Evolutionary conservation across 768 basidiomycete species (phyloP).

Genomic region (Hericium rajendrae): DNA sequence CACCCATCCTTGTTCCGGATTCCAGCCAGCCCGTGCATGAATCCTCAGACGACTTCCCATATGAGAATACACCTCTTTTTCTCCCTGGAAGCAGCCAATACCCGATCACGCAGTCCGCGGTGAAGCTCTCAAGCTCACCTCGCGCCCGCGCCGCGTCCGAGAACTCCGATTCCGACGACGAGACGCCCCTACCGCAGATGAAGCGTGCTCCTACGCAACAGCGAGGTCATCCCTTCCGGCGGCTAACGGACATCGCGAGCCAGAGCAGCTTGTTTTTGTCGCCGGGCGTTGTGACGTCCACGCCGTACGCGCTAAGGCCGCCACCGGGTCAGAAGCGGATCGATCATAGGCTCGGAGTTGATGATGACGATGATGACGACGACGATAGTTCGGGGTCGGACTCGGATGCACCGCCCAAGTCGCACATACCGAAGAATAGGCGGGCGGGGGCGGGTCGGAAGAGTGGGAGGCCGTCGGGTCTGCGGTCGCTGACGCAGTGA

Average conservation of each 20-base stretch:
- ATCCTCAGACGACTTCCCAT: background rate
- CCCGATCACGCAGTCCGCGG: background rate
- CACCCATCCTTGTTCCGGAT: background rate
- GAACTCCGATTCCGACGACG: constrained; percentile 5
- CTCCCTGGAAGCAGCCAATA: constrained; percentile 11
- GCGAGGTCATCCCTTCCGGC: background rate
- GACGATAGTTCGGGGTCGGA: constrained; percentile 9
- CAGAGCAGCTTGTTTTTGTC: constrained; percentile 5
- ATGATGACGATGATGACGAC: constrained; percentile 4
- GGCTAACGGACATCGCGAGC: constrained; percentile 6
- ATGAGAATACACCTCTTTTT: constrained; percentile 5
- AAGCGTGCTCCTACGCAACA: constrained; percentile 2
- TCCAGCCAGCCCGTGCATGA: background rate
- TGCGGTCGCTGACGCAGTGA: constrained; percentile 4
- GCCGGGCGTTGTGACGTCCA: background rate
- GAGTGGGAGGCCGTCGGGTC: constrained; percentile 1
- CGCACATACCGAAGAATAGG: constrained; percentile 14
- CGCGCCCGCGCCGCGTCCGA: background rate
- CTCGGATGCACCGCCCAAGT: constrained; percentile 2
- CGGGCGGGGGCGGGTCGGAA: constrained; percentile 3
- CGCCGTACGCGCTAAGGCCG: background rate
- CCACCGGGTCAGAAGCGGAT: background rate
- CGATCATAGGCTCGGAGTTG: background rate
- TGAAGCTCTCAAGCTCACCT: background rate
- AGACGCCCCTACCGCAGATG: background rate